Base-by-base conservation (phyloP, 768 basidiomycete species). In the Amanita phalloides region DNA sequence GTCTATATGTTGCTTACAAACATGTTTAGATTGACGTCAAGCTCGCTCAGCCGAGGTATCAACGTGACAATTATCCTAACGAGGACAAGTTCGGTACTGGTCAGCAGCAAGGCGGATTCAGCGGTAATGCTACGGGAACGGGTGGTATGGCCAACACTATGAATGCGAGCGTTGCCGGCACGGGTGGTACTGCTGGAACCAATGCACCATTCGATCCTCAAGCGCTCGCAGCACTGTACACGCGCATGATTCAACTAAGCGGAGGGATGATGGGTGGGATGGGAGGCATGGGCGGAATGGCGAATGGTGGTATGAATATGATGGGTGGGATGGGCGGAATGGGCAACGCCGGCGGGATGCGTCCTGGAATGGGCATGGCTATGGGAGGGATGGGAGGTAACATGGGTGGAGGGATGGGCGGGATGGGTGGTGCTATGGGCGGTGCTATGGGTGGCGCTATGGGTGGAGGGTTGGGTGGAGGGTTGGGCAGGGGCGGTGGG, bases 211-310 rank as follows among this genome's bases (percentile, higher is more conserved):
- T 97, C 62, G 94, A 97, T 63, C 90, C 94, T 0, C 87, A 91
- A 57, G 90, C 90, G 1, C 83, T 98, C 63, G 91, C 91, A 0
- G 80, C 86, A 52, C 81, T 97, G 54, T 98, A 96, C 68, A 90
- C 93, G 33, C 86, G 91, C 55, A 97, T 98, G 95, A 86, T 90
- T 75, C 82, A 85, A 62, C 86, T 89, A 35, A 81, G 76, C 3
- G 77, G 50, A 14, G 50, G 73, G 63, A 82, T 83, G 79, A 76
- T 77, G 72, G 74, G 71, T 10, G 72, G 71, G 4, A 69, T 68
- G 67, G 66, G 60, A n/a, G 63, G 62, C 5, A 53, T 53, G 51
- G 42, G 44, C 39, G 67, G 61, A 6, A 53, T 53, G 51, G 42
- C n/a, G 42, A 66, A 61, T 20, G 66, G 62, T 53, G 49, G 41